Base-by-base conservation (phyloP, 2,329 filamentous ascomycete species). In the Gnomoniopsis sp. region DNA sequence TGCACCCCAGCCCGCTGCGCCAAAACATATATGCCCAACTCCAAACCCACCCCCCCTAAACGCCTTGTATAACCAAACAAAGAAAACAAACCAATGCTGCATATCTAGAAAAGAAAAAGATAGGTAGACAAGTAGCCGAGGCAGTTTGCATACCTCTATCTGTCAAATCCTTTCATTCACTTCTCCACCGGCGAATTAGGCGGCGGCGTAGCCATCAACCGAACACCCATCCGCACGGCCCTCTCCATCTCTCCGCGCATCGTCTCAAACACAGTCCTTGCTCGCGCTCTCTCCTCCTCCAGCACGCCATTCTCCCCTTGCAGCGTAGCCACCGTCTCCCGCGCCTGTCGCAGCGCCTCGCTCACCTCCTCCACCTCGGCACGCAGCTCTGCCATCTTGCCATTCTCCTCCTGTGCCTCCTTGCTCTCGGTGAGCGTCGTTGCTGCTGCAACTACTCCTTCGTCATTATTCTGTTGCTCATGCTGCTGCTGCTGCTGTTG, bases 231-330 rank as follows among this genome's bases (percentile, higher is more conserved):
- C 49, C 72, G 67, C 48, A 82, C 64, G 0, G 80, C 78, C 4
- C 77, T 65, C 64, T 77, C 76, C 34, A 86, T 69, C 71, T 85
- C 81, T 1, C 69, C 75, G 69, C 77, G 77, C 75, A 86, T 78
- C 6, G 72, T 69, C 11, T 80, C 76, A 2, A 85, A 74, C 0
- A 78, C 77, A 6, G 68, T 70, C 65, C 72, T 73, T 2, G 79
- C 79, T 17, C 72, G 71, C 6, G 54, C 61, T 63, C 68, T 68
- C 65, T 79, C 79, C 17, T 72, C 71, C 3, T 71, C 73, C 19
- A 76, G 66, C 23, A 69, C 64, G 0, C 64, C 68, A 33, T 81
- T 82, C 63, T 82, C 79, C 0, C 77, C 74, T 1, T 77, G 72
- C 58, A 86, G 67, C 38, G 66, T 65, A 46, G 72, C 69, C 17